Conservation (phyloP, 225 moss, liverwort and hornwort genomes). For the Rhytidiadelphus loreus region DNA sequence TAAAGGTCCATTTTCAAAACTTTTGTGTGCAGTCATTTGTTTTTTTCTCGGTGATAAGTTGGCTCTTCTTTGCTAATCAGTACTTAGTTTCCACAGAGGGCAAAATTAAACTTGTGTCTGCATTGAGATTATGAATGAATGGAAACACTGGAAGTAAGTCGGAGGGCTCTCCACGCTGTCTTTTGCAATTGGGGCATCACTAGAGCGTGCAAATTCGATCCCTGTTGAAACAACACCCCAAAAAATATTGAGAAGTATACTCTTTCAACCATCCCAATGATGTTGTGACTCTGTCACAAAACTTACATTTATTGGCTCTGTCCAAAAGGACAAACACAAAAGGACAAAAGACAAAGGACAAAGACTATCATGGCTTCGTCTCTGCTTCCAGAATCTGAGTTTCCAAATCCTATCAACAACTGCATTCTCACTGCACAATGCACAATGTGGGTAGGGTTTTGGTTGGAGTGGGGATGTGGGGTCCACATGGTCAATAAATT, state of each 20-base stretch:
- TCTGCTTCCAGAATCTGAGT: no score
- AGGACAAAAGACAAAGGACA: no score
- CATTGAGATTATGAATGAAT: background rate
- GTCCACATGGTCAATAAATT: no score
- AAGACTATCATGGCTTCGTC: no score
- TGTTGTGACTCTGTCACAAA: no score
- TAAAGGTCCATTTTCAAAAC: background rate
- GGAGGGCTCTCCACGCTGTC: slow-evolving; percentile 24
- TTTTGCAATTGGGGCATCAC: slow-evolving; percentile 18
- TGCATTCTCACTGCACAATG: no score
- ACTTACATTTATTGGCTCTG: no score
- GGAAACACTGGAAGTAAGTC: slow-evolving; percentile 14
- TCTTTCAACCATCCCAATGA: background rate
- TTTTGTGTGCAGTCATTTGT: background rate
- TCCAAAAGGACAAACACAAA: no score
- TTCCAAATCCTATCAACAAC: no score
- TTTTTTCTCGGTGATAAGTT: background rate
- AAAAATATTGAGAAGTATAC: background rate
- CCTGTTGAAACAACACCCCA: background rate
- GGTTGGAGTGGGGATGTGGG: no score
- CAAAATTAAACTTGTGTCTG: background rate
- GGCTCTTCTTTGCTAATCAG: background rate
- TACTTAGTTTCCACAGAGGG: background rate
- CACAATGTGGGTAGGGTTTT: no score
- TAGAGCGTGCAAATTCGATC: background rate